phyloP scores from a whole-genome alignment of 768 basidiomycete genomes.

The Boletus rubescentipes region DNA sequence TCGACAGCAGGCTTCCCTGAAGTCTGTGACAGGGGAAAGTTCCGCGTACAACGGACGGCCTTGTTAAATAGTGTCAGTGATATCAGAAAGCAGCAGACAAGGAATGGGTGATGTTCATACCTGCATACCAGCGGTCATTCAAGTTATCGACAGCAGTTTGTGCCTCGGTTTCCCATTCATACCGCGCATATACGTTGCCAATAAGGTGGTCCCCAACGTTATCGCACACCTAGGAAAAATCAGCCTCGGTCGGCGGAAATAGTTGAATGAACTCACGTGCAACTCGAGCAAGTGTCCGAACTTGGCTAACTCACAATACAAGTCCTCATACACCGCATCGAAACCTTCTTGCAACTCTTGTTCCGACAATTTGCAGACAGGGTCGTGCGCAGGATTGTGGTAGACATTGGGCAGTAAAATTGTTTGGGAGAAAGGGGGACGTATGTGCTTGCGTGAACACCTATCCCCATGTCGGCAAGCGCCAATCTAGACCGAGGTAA shows the following conservation, averaged over 20 bases:
- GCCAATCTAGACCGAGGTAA: slow-evolving; percentile 66
- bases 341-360: slow-evolving; percentile 90
- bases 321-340: slow-evolving; percentile 91
- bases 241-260: background rate
- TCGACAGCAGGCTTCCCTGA: slow-evolving; percentile 96
- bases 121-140: slow-evolving; percentile 98
- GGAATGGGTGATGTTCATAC: slow-evolving; percentile 35
- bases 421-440: slow-evolving; percentile 96
- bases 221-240: slow-evolving; percentile 74
- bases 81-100: slow-evolving; percentile 3
- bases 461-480: slow-evolving; percentile 98
- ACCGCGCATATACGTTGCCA: slow-evolving; percentile 96
- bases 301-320: slow-evolving; percentile 92
- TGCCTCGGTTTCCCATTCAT: slow-evolving; percentile 98
- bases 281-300: slow-evolving; percentile 95
- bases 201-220: slow-evolving; percentile 99
- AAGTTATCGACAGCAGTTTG: slow-evolving; percentile 88
- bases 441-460: slow-evolving; percentile 97
- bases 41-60: slow-evolving; percentile 96
- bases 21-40: slow-evolving; percentile 96
- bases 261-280: slow-evolving; percentile 58
- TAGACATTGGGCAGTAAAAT: slow-evolving; percentile 97
- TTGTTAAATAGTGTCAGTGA: slow-evolving; percentile 28
- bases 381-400: slow-evolving; percentile 95
- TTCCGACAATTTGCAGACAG: slow-evolving; percentile 82